Evolutionary conservation across 129 eudicot species (phyloP).

Genomic region (Heracleum sosnowskyi): DNA sequence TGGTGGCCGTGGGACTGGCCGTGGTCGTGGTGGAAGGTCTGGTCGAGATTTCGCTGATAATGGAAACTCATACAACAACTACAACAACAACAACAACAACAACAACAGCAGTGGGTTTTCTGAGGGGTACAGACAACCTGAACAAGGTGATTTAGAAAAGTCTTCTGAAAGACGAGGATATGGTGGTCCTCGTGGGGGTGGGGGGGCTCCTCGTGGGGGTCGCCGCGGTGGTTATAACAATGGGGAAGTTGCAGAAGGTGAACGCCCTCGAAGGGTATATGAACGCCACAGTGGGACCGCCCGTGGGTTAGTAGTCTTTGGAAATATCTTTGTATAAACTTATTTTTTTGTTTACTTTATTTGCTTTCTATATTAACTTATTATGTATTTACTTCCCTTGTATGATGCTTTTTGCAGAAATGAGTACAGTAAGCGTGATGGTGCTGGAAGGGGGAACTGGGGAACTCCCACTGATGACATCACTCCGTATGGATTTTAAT

Average conservation of each 20-base stretch:
- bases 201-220: slow-evolving; percentile 44
- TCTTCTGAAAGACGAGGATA: slow-evolving; percentile 41
- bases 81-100: slow-evolving; percentile 3
- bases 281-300: slow-evolving; percentile 91
- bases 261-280: slow-evolving; percentile 61
- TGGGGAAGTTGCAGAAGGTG: slow-evolving; percentile 63
- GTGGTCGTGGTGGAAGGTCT: slow-evolving; percentile 52
- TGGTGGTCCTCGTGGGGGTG: slow-evolving; percentile 54
- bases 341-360: background rate
- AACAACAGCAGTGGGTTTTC: slow-evolving; percentile 29
- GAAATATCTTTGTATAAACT: background rate
- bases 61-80: slow-evolving; percentile 35
- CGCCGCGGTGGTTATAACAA: slow-evolving; percentile 69
- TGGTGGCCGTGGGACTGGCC: slow-evolving; percentile 58
- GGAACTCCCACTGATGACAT: slow-evolving; percentile 69
- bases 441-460: slow-evolving; percentile 94
- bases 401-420: slow-evolving; percentile 27
- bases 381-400: background rate
- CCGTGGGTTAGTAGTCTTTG: slow-evolving; percentile 63
- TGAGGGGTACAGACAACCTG: slow-evolving; percentile 41
- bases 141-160: slow-evolving; percentile 47
- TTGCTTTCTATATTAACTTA: background rate
- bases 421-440: slow-evolving; percentile 63
- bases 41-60: slow-evolving; percentile 32
- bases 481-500: slow-evolving; percentile 32